Conservation (phyloP, 2,329 filamentous ascomycete genomes). For the Trichoderma polysporum region DNA sequence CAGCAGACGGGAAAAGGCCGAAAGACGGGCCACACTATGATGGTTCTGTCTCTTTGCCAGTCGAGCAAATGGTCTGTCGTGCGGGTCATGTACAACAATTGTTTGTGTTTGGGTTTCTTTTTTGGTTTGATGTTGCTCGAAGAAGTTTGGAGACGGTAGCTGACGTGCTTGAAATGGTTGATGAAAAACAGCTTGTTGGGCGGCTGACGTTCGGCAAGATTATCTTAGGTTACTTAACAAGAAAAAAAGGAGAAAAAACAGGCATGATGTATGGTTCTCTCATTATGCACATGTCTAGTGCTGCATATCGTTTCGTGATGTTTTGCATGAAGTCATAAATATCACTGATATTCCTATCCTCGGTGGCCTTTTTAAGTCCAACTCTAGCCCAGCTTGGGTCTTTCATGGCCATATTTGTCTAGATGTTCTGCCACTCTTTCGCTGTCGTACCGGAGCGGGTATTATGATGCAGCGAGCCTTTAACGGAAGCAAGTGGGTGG, state of each 20-base stretch:
- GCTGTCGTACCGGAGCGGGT: too few species aligned
- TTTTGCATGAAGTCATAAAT: not conserved
- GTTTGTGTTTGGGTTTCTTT: conserved; percentile 14
- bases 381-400: too few species aligned
- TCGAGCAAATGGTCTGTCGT: conserved; percentile 3
- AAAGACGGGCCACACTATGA: not conserved
- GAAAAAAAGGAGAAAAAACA: not conserved
- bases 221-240: not conserved
- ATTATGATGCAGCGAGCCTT: too few species aligned
- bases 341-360: not conserved
- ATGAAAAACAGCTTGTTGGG: conserved; percentile 13
- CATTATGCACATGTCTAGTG: not conserved
- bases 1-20: not conserved
- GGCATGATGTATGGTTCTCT: not conserved
- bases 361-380: not conserved
- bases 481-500: too few species aligned
- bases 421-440: too few species aligned
- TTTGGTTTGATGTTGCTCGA: conserved; percentile 11
- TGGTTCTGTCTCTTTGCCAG: not conserved
- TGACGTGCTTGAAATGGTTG: conserved; percentile 15
- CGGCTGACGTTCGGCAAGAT: conserved; percentile 1
- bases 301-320: not conserved
- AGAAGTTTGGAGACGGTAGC: conserved; percentile 11
- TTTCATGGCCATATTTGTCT: too few species aligned
- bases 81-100: conserved; percentile 21